Base-by-base conservation (phyloP, 2,329 filamentous ascomycete species). In the Pseudogymnoascus sp. region DNA sequence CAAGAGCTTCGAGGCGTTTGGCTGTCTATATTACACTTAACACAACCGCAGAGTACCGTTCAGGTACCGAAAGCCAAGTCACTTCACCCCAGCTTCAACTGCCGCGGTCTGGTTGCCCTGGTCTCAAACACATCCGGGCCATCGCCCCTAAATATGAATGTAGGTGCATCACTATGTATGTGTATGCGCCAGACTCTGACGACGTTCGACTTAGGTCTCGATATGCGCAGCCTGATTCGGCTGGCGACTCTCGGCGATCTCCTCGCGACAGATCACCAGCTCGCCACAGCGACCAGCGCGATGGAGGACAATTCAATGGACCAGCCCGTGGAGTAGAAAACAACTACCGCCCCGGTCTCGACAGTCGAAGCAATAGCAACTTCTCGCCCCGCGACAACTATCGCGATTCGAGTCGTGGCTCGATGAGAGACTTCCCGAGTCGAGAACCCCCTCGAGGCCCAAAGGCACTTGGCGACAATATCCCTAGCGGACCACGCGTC, bases 391-490 rank as follows among this genome's bases (percentile, higher is more conserved):
- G 86, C 67, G 84, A 87, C 67, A 73, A 71, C 11, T 86, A 86
- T 66, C 79, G 81, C 62, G 83, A 86, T 69, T 72, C 81, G 12
- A 64, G 64, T 44, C 69, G 70, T 62, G 72, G 74, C 34, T 65
- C 67, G 50, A 66, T 68, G 25, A 62, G 71, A 66, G 72, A 74
- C 40, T 72, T 68, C 67, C 82, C 73, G 73, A 80, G 82, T 11
- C 82, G 88, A 67, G 90, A 96, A 67, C 88, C 90, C 1, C 92
- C 92, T 2, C 84, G 91, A 63, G 92, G 90, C 0, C 91, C 92
- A 10, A 91, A 93, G 74, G 90, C 89, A 3, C 78, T 92, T 64
- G 83, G 89, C 65, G 90, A 73, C 63, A 36, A 36, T 59, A 66
- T 93, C 65, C 77, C 84, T 31, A 84, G 82, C 67, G 86, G 86